phyloP scores from a whole-genome alignment of 208 protist genomes.

The Wallacemonas collosoma region DNA sequence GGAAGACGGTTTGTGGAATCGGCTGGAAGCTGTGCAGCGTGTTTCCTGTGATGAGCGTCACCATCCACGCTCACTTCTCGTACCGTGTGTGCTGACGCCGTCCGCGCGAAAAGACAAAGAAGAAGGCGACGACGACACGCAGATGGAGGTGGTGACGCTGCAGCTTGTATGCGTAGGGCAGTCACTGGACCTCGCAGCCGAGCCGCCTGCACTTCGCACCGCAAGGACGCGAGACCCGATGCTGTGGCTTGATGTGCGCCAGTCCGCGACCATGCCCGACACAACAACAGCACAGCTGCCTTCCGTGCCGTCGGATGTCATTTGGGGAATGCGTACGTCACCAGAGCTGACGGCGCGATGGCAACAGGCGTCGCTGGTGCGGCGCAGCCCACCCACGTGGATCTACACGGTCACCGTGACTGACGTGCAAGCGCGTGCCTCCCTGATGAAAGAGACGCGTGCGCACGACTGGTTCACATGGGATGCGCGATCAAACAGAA shows the following conservation, averaged over 20 bases:
- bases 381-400: neutral
- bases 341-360: neutral
- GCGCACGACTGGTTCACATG: neutral
- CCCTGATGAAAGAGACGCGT: neutral
- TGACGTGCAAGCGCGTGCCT: too few relatives aligned
- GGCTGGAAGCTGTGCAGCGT: constrained; percentile 19
- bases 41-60: constrained; percentile 22
- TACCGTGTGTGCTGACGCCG: constrained; percentile 26
- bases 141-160: neutral
- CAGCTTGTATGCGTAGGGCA: neutral
- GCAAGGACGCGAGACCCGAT: constrained; percentile 3
- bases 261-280: neutral
- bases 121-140: neutral
- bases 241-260: constrained; percentile 20
- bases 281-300: neutral
- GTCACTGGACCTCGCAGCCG: neutral
- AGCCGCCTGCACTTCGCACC: too few relatives aligned
- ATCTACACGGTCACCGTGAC: neutral
- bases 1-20: constrained; percentile 16
- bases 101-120: neutral
- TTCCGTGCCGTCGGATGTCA: neutral
- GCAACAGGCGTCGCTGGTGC: neutral
- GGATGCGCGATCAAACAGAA: neutral
- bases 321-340: constrained; percentile 8
- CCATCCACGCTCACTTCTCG: constrained; percentile 25